Conservation (phyloP, 2,329 filamentous ascomycete genomes). For the Colletotrichum plurivorum region DNA sequence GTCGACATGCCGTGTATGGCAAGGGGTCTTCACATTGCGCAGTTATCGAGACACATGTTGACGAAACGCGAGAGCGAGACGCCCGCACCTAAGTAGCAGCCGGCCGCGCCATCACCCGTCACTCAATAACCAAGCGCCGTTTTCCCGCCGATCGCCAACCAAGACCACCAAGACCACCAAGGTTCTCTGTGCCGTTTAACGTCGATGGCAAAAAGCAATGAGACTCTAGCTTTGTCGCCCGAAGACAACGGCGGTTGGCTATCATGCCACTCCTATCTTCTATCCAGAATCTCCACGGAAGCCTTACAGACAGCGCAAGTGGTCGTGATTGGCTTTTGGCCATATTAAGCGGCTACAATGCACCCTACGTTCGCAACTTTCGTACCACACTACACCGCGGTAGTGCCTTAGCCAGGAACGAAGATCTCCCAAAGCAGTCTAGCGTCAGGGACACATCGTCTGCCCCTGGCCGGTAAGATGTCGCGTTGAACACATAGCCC, state of each 20-base stretch:
- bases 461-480: background rate
- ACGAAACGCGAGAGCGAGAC: conserved; percentile 19
- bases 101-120: background rate
- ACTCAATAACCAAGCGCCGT: background rate
- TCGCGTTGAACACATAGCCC: conserved; percentile 3
- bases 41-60: background rate
- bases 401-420: background rate
- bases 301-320: background rate
- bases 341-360: conserved; percentile 10
- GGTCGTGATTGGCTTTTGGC: conserved; percentile 20
- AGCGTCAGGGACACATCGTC: conserved; percentile 21
- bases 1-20: background rate
- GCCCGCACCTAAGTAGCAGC: background rate
- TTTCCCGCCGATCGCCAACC: background rate
- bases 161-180: conserved; percentile 12
- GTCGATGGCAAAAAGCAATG: background rate
- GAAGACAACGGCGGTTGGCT: background rate
- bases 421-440: conserved; percentile 3
- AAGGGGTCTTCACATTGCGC: background rate
- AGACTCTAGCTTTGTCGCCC: conserved; percentile 9
- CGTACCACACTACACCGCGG: background rate
- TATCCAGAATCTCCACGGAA: background rate
- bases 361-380: background rate
- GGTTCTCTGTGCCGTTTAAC: conserved; percentile 1
- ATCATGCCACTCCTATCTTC: too few species aligned